Conservation (phyloP, 2,329 filamentous ascomycete genomes). For the Xylariaceae sp. region DNA sequence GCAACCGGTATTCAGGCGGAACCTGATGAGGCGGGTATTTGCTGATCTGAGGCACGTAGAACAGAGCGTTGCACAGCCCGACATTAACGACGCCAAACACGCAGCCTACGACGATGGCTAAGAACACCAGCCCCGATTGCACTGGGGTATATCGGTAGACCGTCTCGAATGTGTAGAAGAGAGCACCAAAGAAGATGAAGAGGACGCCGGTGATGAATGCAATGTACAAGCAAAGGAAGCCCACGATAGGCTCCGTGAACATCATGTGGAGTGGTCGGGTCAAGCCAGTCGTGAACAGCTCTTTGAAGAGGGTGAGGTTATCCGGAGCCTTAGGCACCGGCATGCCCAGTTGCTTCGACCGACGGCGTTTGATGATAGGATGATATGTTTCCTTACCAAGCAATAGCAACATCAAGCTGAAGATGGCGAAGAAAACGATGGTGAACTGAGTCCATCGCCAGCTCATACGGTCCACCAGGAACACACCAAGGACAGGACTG, state of each 20-base stretch:
- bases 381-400: constrained; percentile 54
- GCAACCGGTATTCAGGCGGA: constrained; percentile 52
- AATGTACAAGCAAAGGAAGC: constrained; percentile 48
- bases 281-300: constrained; percentile 40
- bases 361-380: constrained; percentile 41
- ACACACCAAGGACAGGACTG: constrained; percentile 46
- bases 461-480: constrained; percentile 39
- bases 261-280: constrained; percentile 54
- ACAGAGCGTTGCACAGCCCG: constrained; percentile 36
- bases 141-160: constrained; percentile 43
- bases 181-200: constrained; percentile 48
- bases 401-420: constrained; percentile 34
- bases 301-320: constrained; percentile 23
- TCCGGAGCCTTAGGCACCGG: constrained; percentile 26
- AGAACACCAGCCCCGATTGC: constrained; percentile 41
- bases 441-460: constrained; percentile 54
- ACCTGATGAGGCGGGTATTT: constrained; percentile 31
- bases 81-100: constrained; percentile 40
- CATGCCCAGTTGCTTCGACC: constrained; percentile 35
- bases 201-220: constrained; percentile 48
- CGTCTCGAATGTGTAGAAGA: constrained; percentile 43
- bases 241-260: constrained; percentile 57
- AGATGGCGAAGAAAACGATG: constrained; percentile 41
- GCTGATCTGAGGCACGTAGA: constrained; percentile 38
- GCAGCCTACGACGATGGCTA: constrained; percentile 43